Evolutionary conservation across 1,284 basidiomycete species (phyloP).

Genomic region (Heterobasidion irregulare): DNA sequence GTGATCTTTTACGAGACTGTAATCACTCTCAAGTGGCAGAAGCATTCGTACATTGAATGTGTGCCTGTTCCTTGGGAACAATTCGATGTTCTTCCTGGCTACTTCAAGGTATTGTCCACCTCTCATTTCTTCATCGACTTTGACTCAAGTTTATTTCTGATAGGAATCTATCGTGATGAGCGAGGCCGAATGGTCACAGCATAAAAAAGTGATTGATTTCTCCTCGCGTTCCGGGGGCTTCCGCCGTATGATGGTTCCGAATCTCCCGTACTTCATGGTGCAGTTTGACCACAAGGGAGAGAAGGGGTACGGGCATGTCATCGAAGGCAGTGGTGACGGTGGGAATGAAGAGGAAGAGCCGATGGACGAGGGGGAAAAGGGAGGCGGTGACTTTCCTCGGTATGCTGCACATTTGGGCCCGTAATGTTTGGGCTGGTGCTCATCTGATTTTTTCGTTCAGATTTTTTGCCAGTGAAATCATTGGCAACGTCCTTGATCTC

Average conservation of each 20-base stretch:
- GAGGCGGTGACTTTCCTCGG: constrained; percentile 84
- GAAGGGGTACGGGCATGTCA: constrained; percentile 95
- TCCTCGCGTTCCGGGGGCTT: constrained; percentile 83
- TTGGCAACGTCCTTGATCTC: constrained; percentile 85
- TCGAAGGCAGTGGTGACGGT: constrained; percentile 77
- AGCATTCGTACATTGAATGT: constrained; percentile 89
- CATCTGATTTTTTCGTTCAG: constrained; percentile 32
- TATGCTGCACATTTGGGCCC: constrained; percentile 27
- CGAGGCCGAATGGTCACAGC: constrained; percentile 95
- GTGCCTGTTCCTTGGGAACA: constrained; percentile 83
- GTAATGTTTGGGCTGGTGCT: constrained; percentile 1
- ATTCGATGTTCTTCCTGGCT: constrained; percentile 83
- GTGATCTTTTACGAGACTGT: constrained; percentile 95
- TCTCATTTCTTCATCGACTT: not conserved
- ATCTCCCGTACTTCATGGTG: constrained; percentile 97
- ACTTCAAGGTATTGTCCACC: constrained; percentile 69
- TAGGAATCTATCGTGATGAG: constrained; percentile 89
- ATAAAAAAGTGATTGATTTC: constrained; percentile 96
- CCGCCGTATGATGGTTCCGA: constrained; percentile 87
- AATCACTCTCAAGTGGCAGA: constrained; percentile 77
- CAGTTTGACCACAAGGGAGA: constrained; percentile 97
- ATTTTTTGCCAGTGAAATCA: constrained; percentile 92
- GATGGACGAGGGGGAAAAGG: constrained; percentile 80
- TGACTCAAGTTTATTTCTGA: not conserved
- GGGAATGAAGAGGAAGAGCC: constrained; percentile 52